Base-by-base conservation (phyloP, 768 basidiomycete species). In the Pleurotus citrinopileatus region DNA sequence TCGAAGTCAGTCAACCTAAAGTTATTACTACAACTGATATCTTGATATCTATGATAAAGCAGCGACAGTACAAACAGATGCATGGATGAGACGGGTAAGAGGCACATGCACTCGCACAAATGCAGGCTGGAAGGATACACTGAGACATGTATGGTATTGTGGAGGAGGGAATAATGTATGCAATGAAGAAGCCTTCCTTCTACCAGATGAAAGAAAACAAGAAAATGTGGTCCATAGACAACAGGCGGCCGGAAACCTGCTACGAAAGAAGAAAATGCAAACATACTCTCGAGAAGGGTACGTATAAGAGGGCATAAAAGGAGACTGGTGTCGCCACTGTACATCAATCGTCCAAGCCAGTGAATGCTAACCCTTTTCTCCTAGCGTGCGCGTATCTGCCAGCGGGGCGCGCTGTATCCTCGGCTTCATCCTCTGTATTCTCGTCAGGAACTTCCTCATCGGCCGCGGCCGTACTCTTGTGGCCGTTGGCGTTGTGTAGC, bases 341-440 rank as follows among this genome's bases (percentile, higher is more conserved):
- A n/a, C 54, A 60, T 53, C 68, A 67, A 52, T 76, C 75, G 57
- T 74, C 75, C 56, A 75, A 61, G 47, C 69, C 60, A 42, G 70
- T 72, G 54, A 76, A 74, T 27, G 71, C 67, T 42, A 75, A 64
- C 29, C 74, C 78, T 69, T 78, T 80, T 67, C 76, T 65, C 60
- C 77, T 71, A 60, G 73, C 70, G 62, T 75, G 74, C 22, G 90
- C 83, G 69, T 90, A 89, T 45, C 90, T 76, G 28, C 90, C 90
- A 9, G 81, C 87, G 50, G 81, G 80, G 65, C 64, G 77, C 53
- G 68, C 74, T 37, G 76, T 78, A 57, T 90, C 88, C 59, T 85
- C 86, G 53, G 84, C 81, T 64, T 92, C 89, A 53, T 94, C 90
- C 59, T 92, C 89, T 34, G 87, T 84, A 36, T 79, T 82, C 38